Base-by-base conservation (phyloP, 1,284 basidiomycete genomes). In the Pulveroboletus sp. region DNA sequence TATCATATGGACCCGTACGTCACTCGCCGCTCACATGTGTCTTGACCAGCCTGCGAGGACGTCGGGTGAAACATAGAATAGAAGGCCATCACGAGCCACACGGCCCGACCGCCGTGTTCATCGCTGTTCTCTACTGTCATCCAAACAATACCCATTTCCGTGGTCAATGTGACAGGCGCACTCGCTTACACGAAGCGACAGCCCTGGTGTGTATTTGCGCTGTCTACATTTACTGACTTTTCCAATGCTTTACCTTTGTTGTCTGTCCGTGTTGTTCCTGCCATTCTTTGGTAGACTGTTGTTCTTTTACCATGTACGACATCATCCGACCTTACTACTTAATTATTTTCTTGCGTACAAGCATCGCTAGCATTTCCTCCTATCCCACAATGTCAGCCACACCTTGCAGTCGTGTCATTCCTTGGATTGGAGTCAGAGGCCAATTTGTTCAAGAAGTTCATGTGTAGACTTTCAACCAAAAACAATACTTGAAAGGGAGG, bases 331-430 rank as follows among this genome's bases (percentile, higher is more conserved):
- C 25, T 26, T 26, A 35, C 52, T 29, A 49, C 47, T 49, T 68
- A 65, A 58, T 70, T 63, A 58, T 61, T 56, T 56, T 59, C 52
- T 56, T 65, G 62, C 64, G 53, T 65, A 60, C 52, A 43, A 51
- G 38, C 38, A 52, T 36, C 56, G 18, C 33, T 29, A 48, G 49
- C 59, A 55, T 55, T 36, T 2, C 15, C 43, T 42, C 39, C 24
- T 53, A 58, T 49, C 45, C 43, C 43, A 52, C 48, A 53, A 42
- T 36, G 53, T 65, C 52, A 24, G 58, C 47, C 45, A 42, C 36
- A 52, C 22, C n/a, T 45, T 25, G 31, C 38, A 28, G 24, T 43
- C 36, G 31, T 42, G 7, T 29, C 20, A 25, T 47, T 26, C 18
- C 15, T 50, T 6, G 8, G 31, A 28, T 20, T 28, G 29, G 43